These are phyloP conservation scores for Neostapfia colusana DNA, from an alignment of 176 grass and related monocot genomes.

Conservation along the genomic window DNA sequence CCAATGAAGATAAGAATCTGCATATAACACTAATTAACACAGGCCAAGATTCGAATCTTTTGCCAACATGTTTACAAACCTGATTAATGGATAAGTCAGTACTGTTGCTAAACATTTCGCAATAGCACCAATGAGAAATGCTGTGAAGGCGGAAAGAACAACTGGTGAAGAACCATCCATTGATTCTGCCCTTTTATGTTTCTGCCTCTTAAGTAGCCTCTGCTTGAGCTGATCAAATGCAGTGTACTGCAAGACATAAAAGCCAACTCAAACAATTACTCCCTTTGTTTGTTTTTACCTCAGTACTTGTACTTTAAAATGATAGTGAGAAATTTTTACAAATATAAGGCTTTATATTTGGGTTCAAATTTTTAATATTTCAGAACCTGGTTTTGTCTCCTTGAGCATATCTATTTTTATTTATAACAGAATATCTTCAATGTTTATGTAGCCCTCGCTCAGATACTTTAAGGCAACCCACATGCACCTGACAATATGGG, in stretches of 20 bases:
- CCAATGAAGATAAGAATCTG: constrained; percentile 7
- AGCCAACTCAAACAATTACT: background rate
- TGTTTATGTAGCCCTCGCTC: background rate
- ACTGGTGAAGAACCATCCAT: constrained; percentile 50
- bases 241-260: constrained; percentile 69
- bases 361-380: background rate
- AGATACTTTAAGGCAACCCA: background rate
- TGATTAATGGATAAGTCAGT: constrained; percentile 92
- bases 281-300: background rate
- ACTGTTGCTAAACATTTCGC: constrained; percentile 85
- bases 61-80: constrained; percentile 53
- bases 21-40: constrained; percentile 8
- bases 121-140: constrained; percentile 80
- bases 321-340: background rate
- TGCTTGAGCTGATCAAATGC: constrained; percentile 95
- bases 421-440: background rate
- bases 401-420: background rate
- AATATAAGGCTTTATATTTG: background rate
- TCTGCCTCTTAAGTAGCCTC: constrained; percentile 55
- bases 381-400: too few relatives aligned
- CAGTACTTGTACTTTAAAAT: background rate
- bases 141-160: constrained; percentile 81
- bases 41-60: background rate
- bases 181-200: constrained; percentile 32
- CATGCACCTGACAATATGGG: background rate